These are phyloP conservation scores for Euphorbia lathyris DNA, from an alignment of 345 rosid species.

Conservation along the genomic window DNA sequence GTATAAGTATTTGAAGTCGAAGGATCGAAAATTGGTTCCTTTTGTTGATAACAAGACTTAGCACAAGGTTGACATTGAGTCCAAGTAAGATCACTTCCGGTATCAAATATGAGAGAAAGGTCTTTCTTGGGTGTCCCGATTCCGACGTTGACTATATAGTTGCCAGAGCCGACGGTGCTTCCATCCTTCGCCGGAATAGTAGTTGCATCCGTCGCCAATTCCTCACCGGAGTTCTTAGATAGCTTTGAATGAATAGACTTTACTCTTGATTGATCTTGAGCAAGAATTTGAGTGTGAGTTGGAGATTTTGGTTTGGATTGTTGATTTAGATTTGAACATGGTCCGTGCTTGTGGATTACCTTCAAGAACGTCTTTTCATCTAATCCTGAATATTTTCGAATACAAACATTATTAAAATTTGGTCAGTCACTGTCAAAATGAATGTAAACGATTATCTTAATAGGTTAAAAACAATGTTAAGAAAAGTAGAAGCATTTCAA, in stretches of 20 bases:
- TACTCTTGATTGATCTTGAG: slow-evolving; percentile 58
- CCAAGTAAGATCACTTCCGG: slow-evolving; percentile 33
- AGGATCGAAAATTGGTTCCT: slow-evolving; percentile 21
- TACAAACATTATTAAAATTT: background rate
- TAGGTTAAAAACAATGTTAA: no score
- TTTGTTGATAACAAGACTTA: slow-evolving; percentile 21
- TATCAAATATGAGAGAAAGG: slow-evolving; percentile 26
- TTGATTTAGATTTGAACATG: slow-evolving; percentile 41
- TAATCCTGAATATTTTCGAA: background rate
- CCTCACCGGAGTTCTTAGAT: slow-evolving; percentile 11
- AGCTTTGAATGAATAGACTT: slow-evolving; percentile 51
- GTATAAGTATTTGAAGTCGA: slow-evolving; percentile 44
- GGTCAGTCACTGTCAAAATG: no score
- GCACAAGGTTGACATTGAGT: slow-evolving; percentile 33
- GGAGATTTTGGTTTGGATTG: slow-evolving; percentile 21
- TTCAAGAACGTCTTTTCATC: slow-evolving; percentile 42
- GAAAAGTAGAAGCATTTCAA: no score
- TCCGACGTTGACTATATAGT: slow-evolving; percentile 26
- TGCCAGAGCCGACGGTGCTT: slow-evolving; percentile 29
- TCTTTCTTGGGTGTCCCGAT: slow-evolving; percentile 26
- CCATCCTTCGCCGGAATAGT: slow-evolving; percentile 63
- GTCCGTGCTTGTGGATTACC: slow-evolving; percentile 66
- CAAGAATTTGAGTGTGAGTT: slow-evolving; percentile 46
- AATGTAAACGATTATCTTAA: no score
- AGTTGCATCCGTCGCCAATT: slow-evolving; percentile 29